Evolutionary conservation across 345 rosid genomes (phyloP), one percentile per base, ranked within the genome.

Genomic region (Firmiana major): DNA sequence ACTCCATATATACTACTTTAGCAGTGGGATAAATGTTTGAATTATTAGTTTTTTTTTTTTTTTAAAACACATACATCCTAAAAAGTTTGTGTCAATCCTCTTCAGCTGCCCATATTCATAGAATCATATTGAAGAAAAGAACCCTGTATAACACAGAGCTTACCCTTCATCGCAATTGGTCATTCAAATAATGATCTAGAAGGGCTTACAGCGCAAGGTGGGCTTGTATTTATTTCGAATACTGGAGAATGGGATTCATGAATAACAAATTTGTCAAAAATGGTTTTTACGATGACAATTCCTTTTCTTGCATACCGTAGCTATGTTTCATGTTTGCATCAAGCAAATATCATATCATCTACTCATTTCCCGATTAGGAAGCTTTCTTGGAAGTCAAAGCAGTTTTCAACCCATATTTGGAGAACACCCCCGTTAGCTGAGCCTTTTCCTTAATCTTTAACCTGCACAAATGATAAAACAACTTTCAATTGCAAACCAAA

Each of bases 361-460:
- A 34, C 74, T 51, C 60, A 9, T 26, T 70, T 69, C 7, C 54
- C 31, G 19, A 49, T 81, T 76, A 84, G 64, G 72, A 83, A 79
- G 78, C 80, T 77, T 81, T 81, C 40, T 77, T 80, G 17, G 89
- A 77, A 79, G 84, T 73, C 40, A 71, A 77, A 73, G 84, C 74
- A 73, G 83, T 81, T 72, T 83, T 86, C 65, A 73, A 81, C 6
- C 90, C 90, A 83, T 95, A 95, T 83, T 95, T 95, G 48, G 87
- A 75, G 75, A 93, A 86, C 40, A 92, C 97, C 0, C 87, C 89
- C 0, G 87, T 87, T 71, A 95, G 86, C 72, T 87, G 75, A 42
- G 93, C 86, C 86, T 90, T 92, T 88, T 95, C 99, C 87, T 85
- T 89, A 77, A 90, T 69, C 86, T 85, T 90, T 83, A 95, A 83